These are phyloP conservation scores for Typha latifolia DNA, from an alignment of 176 grass and related monocot species.

Conservation along the genomic window DNA sequence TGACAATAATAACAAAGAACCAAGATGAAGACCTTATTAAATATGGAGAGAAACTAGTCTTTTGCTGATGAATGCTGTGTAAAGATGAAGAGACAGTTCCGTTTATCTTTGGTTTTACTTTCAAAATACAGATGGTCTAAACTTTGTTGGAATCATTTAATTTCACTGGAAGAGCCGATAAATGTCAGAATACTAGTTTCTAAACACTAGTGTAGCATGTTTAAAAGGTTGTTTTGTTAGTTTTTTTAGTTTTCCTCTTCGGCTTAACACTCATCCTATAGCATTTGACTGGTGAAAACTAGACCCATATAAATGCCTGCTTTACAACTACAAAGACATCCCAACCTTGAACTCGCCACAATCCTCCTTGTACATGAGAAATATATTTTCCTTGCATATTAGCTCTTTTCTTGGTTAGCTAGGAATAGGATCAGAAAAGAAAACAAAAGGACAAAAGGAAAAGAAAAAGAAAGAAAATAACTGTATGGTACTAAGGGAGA, in stretches of 20 bases:
- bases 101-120: neutral
- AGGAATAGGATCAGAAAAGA: neutral
- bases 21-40: too few species aligned
- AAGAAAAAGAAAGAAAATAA: too few species aligned
- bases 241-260: too few species aligned
- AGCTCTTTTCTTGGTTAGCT: neutral
- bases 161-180: neutral
- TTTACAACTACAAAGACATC: too few species aligned
- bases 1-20: neutral
- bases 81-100: neutral
- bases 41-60: neutral
- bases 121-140: neutral
- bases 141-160: neutral
- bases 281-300: too few species aligned
- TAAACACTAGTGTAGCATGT: neutral
- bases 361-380: too few species aligned
- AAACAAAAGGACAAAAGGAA: neutral
- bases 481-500: too few species aligned
- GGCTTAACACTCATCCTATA: too few species aligned
- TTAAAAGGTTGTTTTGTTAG: too few species aligned
- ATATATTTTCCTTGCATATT: too few species aligned
- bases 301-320: too few species aligned
- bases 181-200: neutral
- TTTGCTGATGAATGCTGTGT: neutral
- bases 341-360: too few species aligned